Evolutionary conservation across 2,329 filamentous ascomycete genomes (phyloP).

Genomic region (Tolypocladium pustulatum): DNA sequence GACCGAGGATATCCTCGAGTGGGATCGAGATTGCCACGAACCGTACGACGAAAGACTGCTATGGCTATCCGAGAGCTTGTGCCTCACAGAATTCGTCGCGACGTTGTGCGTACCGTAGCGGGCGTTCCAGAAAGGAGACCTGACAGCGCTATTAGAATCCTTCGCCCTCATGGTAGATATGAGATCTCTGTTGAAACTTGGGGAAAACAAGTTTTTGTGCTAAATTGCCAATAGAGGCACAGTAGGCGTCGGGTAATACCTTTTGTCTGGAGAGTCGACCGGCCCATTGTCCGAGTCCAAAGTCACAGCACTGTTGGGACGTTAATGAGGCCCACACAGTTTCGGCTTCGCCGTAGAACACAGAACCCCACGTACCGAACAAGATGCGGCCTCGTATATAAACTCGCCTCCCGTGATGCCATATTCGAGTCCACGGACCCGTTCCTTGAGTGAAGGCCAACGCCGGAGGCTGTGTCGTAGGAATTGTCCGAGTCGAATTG

Average conservation of each 20-base stretch:
- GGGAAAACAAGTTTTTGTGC: neutral
- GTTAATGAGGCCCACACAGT: neutral
- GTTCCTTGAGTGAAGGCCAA: constrained; percentile 16
- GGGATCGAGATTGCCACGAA: constrained; percentile 33
- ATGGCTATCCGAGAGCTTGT: constrained; percentile 34
- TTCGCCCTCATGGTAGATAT: neutral
- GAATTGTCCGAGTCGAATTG: constrained; percentile 10
- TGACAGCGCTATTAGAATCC: neutral
- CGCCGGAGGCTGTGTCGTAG: constrained; percentile 5
- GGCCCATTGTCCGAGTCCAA: neutral
- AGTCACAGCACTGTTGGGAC: neutral
- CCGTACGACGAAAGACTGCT: constrained; percentile 41
- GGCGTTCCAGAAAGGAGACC: constrained; percentile 3
- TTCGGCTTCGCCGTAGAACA: neutral
- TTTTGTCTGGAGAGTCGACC: neutral
- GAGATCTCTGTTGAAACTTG: neutral
- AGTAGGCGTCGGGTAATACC: neutral
- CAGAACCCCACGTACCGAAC: neutral
- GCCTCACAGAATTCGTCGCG: constrained; percentile 7
- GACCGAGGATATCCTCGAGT: constrained; percentile 43
- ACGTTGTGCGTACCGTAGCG: neutral
- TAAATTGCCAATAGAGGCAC: neutral
- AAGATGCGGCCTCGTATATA: neutral
- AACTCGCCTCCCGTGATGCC: neutral
- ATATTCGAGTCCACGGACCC: constrained; percentile 19